Evolutionary conservation across 2,329 filamentous ascomycete species (phyloP).

Genomic region (Pseudogymnoascus sp.): DNA sequence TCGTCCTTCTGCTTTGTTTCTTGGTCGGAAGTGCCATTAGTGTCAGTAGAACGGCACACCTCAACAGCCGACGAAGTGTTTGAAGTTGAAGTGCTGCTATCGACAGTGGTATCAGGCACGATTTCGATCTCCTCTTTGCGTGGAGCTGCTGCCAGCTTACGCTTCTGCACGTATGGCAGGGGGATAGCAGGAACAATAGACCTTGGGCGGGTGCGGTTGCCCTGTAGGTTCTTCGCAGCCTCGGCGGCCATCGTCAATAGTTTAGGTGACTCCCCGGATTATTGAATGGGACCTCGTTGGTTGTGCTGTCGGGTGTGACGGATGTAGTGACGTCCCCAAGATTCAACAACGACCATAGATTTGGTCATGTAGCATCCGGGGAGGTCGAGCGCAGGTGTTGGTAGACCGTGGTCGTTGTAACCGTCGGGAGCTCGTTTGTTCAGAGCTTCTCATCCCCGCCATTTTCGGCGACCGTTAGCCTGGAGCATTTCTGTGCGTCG

Average conservation of each 20-base stretch:
- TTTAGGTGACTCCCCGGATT: constrained; percentile 8
- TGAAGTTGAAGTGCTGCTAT: constrained; percentile 1
- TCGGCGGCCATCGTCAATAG: constrained; percentile 23
- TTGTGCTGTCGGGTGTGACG: constrained; percentile 2
- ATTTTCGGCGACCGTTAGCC: constrained; percentile 6
- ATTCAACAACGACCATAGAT: constrained; percentile 27
- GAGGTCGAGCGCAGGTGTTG: constrained; percentile 17
- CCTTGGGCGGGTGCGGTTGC: constrained; percentile 23
- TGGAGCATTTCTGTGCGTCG: constrained; percentile 3
- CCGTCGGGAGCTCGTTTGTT: constrained; percentile 7
- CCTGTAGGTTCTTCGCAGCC: constrained; percentile 24
- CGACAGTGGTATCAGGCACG: constrained; percentile 1
- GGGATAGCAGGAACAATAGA: constrained; percentile 27
- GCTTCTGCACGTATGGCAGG: constrained; percentile 26
- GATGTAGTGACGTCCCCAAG: constrained; percentile 28
- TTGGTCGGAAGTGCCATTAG: background rate
- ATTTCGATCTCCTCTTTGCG: constrained; percentile 20
- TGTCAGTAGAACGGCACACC: background rate
- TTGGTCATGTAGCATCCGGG: constrained; percentile 29
- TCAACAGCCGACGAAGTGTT: background rate
- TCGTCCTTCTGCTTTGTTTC: background rate
- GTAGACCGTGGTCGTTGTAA: constrained; percentile 13
- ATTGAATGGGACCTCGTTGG: constrained; percentile 9
- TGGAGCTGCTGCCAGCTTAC: constrained; percentile 20
- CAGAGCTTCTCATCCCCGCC: constrained; percentile 6